Conservation (phyloP, 495 filamentous ascomycete species). For the Amorphotheca resinae region DNA sequence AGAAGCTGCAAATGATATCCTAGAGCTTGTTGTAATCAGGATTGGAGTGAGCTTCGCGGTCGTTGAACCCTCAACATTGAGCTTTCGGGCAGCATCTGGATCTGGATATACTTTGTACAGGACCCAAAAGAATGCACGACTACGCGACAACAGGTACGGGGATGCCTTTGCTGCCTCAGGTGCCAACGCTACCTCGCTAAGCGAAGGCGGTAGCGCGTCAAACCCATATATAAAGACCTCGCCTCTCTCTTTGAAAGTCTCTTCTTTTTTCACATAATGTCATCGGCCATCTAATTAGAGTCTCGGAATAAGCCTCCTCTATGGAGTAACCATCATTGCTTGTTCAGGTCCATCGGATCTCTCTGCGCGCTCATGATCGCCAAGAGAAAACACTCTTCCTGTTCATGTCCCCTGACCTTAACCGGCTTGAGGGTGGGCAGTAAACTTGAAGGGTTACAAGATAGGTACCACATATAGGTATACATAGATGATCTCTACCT, state of each 20-base stretch:
- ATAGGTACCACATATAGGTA: slow-evolving; percentile 1
- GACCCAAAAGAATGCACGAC: too few species aligned
- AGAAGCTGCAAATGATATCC: too few species aligned
- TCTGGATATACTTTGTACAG: too few species aligned
- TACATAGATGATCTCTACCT: background rate
- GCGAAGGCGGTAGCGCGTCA: background rate
- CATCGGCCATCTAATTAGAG: slow-evolving; percentile 98
- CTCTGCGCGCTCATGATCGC: slow-evolving; percentile 96
- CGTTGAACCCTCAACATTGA: too few species aligned
- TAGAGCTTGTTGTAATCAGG: too few species aligned
- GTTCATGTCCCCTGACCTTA: slow-evolving; percentile 49
- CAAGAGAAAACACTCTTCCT: slow-evolving; percentile 70
- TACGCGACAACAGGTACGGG: too few species aligned
- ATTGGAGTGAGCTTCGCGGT: too few species aligned
- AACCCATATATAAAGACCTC: slow-evolving; percentile 7
- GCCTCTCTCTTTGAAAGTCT: slow-evolving; percentile 19
- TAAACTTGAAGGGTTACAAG: slow-evolving; percentile 23
- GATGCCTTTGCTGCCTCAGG: too few species aligned
- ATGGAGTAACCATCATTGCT: slow-evolving; percentile 58
- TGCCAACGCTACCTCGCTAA: too few species aligned
- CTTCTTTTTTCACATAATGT: slow-evolving; percentile 59
- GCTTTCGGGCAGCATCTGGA: too few species aligned
- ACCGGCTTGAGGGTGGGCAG: slow-evolving; percentile 38
- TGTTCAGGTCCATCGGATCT: slow-evolving; percentile 82
- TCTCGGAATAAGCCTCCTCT: slow-evolving; percentile 76